Conservation (phyloP, 176 grass and related monocot genomes). For the Bolboschoenus planiculmis region DNA sequence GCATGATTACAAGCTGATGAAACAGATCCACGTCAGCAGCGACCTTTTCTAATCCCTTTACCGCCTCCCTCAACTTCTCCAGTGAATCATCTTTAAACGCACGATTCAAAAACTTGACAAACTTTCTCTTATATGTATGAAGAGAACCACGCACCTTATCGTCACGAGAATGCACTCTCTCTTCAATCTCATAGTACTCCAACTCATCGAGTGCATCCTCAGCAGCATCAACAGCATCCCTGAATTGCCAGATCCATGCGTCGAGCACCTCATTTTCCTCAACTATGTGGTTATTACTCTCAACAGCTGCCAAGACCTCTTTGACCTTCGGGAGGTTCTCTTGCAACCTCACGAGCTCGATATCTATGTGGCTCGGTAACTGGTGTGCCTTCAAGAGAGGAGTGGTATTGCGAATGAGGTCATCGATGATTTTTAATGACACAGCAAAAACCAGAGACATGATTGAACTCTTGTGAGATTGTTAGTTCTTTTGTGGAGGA, state of each 20-base stretch:
- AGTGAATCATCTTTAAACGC: conserved; percentile 4
- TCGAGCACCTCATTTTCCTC: background rate
- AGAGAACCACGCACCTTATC: conserved; percentile 27
- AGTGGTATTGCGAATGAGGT: conserved; percentile 9
- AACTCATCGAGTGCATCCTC: conserved; percentile 45
- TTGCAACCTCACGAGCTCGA: background rate
- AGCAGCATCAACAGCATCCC: conserved; percentile 21
- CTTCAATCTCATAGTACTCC: conserved; percentile 25
- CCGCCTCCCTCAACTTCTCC: conserved; percentile 21
- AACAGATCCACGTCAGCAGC: background rate
- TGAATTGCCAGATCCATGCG: conserved; percentile 33
- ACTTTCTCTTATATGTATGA: conserved; percentile 18
- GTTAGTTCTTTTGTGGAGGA: background rate
- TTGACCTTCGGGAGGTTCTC: conserved; percentile 1
- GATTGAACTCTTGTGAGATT: background rate
- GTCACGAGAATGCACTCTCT: conserved; percentile 25
- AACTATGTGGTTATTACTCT: background rate
- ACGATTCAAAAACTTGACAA: conserved; percentile 24
- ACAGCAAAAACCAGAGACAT: conserved; percentile 17
- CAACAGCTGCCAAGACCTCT: conserved; percentile 10
- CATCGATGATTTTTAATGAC: conserved; percentile 18
- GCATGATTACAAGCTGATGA: background rate
- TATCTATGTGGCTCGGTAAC: background rate
- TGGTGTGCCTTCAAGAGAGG: background rate
- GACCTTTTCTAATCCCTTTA: conserved; percentile 31